These are phyloP conservation scores for Aspergillus cristatus DNA, from an alignment of 495 filamentous ascomycete species.

Conservation along the genomic window DNA sequence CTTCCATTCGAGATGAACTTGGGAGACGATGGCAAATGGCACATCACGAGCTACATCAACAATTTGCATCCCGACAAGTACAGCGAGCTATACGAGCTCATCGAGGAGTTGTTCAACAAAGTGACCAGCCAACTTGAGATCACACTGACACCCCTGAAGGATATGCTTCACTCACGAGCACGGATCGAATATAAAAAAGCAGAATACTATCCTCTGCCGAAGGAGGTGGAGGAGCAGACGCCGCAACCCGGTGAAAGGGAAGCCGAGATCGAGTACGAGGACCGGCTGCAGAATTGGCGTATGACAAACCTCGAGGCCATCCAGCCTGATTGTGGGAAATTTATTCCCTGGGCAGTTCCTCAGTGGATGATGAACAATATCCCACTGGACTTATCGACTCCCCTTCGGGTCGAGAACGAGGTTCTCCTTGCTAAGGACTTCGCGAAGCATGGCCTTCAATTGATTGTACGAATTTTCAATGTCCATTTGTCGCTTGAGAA, in stretches of 20 bases:
- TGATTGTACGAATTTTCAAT: conserved; percentile 26
- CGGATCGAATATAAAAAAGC: conserved; percentile 24
- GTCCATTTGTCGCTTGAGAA: conserved; percentile 27
- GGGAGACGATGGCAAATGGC: conserved; percentile 16
- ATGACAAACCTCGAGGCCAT: conserved; percentile 14
- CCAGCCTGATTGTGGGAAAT: conserved; percentile 23
- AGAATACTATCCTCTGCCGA: conserved; percentile 18
- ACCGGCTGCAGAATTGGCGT: conserved; percentile 18
- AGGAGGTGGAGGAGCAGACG: conserved; percentile 9
- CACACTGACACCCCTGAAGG: conserved; percentile 31
- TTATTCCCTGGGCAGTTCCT: conserved; percentile 26
- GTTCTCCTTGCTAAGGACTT: conserved; percentile 31
- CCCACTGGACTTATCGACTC: conserved; percentile 13
- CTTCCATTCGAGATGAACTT: conserved; percentile 30
- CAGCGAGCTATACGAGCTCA: conserved; percentile 22
- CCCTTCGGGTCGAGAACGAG: conserved; percentile 14
- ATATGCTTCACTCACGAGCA: conserved; percentile 21
- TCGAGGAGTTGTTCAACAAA: conserved; percentile 34
- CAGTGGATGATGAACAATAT: conserved; percentile 16
- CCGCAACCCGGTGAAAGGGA: conserved; percentile 13
- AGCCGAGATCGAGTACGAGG: conserved; percentile 17
- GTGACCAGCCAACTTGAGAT: conserved; percentile 33
- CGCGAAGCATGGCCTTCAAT: conserved; percentile 27
- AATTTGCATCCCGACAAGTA: conserved; percentile 35
- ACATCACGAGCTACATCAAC: conserved; percentile 38